These are phyloP conservation scores for grape (Vitis vinifera) DNA, from an alignment of 164 flowering plant genomes.

Conservation along the genomic window DNA sequence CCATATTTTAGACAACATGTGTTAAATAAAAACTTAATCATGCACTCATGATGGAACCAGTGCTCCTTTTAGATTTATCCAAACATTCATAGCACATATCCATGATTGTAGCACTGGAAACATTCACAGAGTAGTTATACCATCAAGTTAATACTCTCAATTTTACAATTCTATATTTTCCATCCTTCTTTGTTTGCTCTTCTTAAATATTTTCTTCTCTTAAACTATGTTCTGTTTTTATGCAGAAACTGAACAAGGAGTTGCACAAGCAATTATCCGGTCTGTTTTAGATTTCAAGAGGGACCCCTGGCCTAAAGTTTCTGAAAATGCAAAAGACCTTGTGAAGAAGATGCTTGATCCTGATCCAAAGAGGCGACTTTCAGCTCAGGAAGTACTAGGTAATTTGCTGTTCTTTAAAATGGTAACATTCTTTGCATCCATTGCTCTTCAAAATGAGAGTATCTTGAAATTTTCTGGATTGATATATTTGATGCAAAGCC, in stretches of 20 bases:
- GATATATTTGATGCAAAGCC: background rate
- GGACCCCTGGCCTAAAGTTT: slow-evolving; percentile 96
- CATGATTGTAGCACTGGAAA: background rate
- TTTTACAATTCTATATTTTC: background rate
- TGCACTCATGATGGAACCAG: background rate
- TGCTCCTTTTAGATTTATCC: background rate
- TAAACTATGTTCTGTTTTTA: background rate
- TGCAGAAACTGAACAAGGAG: slow-evolving; percentile 97
- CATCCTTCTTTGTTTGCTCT: no score
- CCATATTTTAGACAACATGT: no score
- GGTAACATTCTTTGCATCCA: background rate
- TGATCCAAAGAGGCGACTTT: slow-evolving; percentile 68
- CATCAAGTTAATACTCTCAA: background rate
- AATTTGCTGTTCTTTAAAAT: slow-evolving; percentile 9
- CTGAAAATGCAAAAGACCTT: slow-evolving; percentile 92
- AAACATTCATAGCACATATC: background rate
- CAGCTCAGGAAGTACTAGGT: slow-evolving; percentile 93
- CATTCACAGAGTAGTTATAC: background rate
- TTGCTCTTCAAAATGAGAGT: background rate
- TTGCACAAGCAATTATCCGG: slow-evolving; percentile 91
- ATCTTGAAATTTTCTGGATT: background rate
- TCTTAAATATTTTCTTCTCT: background rate
- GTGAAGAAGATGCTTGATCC: slow-evolving; percentile 91
- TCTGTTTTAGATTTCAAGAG: slow-evolving; percentile 78
- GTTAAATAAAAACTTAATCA: background rate